Evolutionary conservation across 805 yeast species (phyloP).

Genomic region (Candida manassasensis): DNA sequence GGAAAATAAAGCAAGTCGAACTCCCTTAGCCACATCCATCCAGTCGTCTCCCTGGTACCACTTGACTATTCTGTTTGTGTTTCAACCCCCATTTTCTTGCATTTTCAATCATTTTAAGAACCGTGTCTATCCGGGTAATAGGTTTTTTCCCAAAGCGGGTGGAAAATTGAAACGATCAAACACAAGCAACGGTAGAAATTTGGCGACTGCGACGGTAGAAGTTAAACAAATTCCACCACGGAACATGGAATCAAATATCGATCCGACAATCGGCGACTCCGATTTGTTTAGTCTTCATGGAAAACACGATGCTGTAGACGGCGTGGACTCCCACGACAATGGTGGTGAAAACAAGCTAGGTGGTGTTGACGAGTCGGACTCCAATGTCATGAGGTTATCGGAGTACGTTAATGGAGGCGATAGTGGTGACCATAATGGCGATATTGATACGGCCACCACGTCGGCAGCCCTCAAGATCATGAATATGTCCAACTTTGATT

Average conservation of each 20-base stretch:
- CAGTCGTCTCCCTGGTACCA: too few relatives aligned
- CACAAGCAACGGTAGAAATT: not conserved
- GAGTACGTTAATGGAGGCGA: not conserved
- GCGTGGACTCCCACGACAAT: too few relatives aligned
- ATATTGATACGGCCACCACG: not conserved
- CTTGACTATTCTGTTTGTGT: too few relatives aligned
- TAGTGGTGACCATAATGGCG: not conserved
- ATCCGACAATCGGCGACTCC: conserved; percentile 2
- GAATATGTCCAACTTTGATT: conserved; percentile 3
- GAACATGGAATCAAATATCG: conserved; percentile 2
- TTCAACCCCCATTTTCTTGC: too few relatives aligned
- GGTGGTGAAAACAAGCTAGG: not conserved
- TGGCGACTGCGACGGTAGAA: not conserved
- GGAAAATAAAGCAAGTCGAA: too few relatives aligned
- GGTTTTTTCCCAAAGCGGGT: not conserved
- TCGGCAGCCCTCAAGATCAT: conserved; percentile 3
- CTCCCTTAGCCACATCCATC: too few relatives aligned
- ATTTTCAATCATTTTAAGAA: too few relatives aligned
- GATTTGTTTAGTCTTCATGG: conserved; percentile 1
- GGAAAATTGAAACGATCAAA: not conserved
- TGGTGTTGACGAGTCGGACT: not conserved
- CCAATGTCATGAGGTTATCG: not conserved
- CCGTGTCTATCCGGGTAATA: conserved; percentile 4
- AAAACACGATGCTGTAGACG: not conserved
- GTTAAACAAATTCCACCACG: not conserved